phyloP scores from a whole-genome alignment of 371 early-diverging fungal species.

The Mucor racemosus region DNA sequence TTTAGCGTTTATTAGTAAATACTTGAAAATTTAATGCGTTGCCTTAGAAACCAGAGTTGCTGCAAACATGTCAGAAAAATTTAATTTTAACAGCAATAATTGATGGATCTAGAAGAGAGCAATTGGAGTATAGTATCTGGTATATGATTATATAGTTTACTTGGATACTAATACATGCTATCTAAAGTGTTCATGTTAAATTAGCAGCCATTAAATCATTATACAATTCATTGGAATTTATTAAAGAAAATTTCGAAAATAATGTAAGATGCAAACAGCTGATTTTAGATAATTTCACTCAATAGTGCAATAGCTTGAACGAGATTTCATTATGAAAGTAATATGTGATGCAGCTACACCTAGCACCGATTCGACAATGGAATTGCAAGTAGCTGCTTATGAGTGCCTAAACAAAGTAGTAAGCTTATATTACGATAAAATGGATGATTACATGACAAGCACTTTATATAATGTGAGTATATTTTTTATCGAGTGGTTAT shows the following conservation, averaged over 20 bases:
- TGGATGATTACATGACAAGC: conserved; percentile 11
- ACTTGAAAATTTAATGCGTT: too few species aligned
- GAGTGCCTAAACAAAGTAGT: conserved; percentile 5
- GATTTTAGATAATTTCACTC: background rate
- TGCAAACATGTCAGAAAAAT: conserved; percentile 1
- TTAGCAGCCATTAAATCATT: conserved; percentile 3
- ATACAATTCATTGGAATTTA: conserved; percentile 7
- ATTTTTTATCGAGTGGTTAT: too few species aligned
- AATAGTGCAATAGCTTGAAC: background rate
- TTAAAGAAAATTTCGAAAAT: background rate
- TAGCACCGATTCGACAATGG: background rate
- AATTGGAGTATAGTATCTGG: background rate
- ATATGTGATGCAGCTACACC: conserved; percentile 15
- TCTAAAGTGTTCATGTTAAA: background rate
- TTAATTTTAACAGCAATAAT: conserved; percentile 7
- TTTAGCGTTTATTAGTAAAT: too few species aligned
- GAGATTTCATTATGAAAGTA: conserved; percentile 13
- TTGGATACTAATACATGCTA: background rate
- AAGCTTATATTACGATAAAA: conserved; percentile 3
- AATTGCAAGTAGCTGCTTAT: conserved; percentile 9
- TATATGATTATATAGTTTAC: background rate
- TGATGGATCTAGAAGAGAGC: conserved; percentile 8
- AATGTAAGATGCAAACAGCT: background rate
- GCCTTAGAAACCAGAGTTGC: background rate
- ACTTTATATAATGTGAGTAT: conserved; percentile 6